These are phyloP conservation scores for Stagonosporopsis chrysanthemi DNA, from an alignment of 2,329 filamentous ascomycete genomes.

Conservation along the genomic window DNA sequence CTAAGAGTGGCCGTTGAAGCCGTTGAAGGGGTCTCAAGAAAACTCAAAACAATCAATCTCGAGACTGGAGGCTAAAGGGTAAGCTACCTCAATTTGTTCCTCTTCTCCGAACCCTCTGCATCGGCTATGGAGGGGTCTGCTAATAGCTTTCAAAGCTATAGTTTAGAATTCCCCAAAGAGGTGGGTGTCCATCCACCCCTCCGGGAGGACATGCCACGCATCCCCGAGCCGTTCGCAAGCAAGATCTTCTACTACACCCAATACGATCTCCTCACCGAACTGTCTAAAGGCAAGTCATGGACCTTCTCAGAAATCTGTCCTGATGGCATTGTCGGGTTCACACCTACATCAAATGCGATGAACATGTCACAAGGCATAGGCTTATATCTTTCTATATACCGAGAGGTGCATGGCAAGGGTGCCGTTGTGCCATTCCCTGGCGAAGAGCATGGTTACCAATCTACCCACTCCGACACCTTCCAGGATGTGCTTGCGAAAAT, in stretches of 20 bases:
- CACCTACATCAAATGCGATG: constrained; percentile 53
- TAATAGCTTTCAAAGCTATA: neutral
- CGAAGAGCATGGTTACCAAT: constrained; percentile 45
- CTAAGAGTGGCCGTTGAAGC: neutral
- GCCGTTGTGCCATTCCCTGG: constrained; percentile 52
- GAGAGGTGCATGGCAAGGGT: constrained; percentile 49
- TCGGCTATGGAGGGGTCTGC: neutral
- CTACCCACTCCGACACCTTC: constrained; percentile 48
- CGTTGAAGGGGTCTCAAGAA: neutral
- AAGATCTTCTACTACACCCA: constrained; percentile 53
- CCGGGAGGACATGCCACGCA: constrained; percentile 9
- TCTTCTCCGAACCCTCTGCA: neutral
- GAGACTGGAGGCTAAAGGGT: constrained; percentile 4
- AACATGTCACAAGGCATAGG: constrained; percentile 47
- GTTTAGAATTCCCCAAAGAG: neutral
- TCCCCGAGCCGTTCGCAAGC: constrained; percentile 41
- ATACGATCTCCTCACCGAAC: constrained; percentile 48
- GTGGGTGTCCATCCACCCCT: neutral
- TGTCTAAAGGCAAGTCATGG: constrained; percentile 48
- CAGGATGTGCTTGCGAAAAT: constrained; percentile 53
- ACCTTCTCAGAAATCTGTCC: constrained; percentile 52
- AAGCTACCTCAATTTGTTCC: neutral
- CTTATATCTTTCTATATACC: constrained; percentile 49
- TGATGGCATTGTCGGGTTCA: constrained; percentile 54
- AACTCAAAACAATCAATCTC: neutral